Conservation (phyloP, 345 rosid species). For the Dipteronia dyeriana region DNA sequence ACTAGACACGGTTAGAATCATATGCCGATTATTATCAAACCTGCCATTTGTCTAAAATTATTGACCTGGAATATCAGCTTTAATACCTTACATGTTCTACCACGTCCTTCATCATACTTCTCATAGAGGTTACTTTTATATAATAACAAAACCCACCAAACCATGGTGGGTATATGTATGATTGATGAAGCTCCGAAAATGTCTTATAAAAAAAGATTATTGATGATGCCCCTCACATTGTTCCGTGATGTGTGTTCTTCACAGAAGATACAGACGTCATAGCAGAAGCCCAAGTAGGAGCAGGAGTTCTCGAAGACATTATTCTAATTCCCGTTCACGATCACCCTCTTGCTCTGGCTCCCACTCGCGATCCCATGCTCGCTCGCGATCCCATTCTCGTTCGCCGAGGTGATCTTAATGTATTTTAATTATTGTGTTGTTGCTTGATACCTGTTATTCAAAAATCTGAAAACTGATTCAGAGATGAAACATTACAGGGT, state of each 20-base stretch:
- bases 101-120: no score
- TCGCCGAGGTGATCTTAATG: conserved; percentile 58
- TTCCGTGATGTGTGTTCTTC: conserved; percentile 9
- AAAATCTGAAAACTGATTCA: conserved; percentile 26
- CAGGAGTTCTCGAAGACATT: conserved; percentile 59
- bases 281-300: conserved; percentile 68
- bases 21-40: neutral
- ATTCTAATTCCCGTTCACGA: conserved; percentile 47
- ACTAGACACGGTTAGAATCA: neutral
- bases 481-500: conserved; percentile 45
- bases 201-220: neutral
- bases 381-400: conserved; percentile 39
- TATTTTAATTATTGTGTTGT: neutral
- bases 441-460: neutral
- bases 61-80: neutral
- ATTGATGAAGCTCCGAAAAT: neutral
- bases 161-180: no score
- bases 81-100: no score
- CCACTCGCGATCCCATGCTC: conserved; percentile 38
- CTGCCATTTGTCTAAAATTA: neutral
- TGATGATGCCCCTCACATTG: neutral
- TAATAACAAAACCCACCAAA: neutral
- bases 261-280: conserved; percentile 51
- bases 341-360: conserved; percentile 35
- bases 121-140: neutral